Conservation (phyloP, 106 monocot species). For the Gastrodia elata region DNA sequence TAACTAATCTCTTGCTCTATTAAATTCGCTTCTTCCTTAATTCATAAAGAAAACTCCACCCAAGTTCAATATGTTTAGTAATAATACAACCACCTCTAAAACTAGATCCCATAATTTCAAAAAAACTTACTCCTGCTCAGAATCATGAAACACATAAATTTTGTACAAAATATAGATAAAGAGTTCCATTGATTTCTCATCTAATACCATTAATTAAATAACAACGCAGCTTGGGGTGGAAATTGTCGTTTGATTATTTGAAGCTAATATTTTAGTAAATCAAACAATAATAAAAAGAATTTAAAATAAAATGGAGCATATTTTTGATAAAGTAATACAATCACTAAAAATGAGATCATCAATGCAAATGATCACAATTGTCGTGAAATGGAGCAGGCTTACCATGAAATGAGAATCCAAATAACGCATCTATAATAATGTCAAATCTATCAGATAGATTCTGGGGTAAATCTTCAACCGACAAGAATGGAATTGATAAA, state of each 20-base stretch:
- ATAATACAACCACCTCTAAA: not conserved
- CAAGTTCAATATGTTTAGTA: not conserved
- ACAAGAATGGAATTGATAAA: constrained; percentile 60
- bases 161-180: not conserved
- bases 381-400: constrained; percentile 12
- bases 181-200: not conserved
- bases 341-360: not conserved
- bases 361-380: not conserved
- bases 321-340: not conserved
- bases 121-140: not conserved
- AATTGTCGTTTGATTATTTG: not conserved
- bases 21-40: not conserved
- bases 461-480: constrained; percentile 68
- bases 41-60: not conserved
- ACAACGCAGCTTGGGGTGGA: not conserved
- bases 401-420: constrained; percentile 98
- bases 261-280: not conserved
- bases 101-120: not conserved
- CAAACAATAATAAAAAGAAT: not conserved
- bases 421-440: constrained; percentile 83
- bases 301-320: not conserved
- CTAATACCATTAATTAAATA: not conserved
- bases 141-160: not conserved
- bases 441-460: constrained; percentile 70
- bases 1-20: not conserved